These are phyloP conservation scores for Eutrema heterophyllum DNA, from an alignment of 345 rosid species.

Conservation along the genomic window DNA sequence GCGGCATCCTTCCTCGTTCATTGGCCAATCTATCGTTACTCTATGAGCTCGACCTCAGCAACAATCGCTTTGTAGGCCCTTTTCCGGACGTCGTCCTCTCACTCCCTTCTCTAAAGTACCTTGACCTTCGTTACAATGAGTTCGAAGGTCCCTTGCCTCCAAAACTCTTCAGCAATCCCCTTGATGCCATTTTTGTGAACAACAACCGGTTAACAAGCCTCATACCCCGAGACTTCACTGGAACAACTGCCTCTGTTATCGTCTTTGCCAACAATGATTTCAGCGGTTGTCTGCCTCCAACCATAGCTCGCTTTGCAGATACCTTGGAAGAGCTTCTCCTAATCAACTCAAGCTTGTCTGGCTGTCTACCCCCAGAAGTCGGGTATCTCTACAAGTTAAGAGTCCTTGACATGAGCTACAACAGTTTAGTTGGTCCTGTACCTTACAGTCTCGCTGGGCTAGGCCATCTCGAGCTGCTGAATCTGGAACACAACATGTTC, in stretches of 20 bases:
- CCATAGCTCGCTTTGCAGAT: slow-evolving; percentile 58
- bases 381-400: slow-evolving; percentile 72
- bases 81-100: slow-evolving; percentile 68
- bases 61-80: slow-evolving; percentile 82
- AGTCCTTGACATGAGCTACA: slow-evolving; percentile 74
- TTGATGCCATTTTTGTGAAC: slow-evolving; percentile 84
- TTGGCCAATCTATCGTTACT: slow-evolving; percentile 60
- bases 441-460: slow-evolving; percentile 85
- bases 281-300: slow-evolving; percentile 74
- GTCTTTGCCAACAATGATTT: slow-evolving; percentile 83
- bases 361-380: slow-evolving; percentile 84
- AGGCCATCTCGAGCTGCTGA: slow-evolving; percentile 63
- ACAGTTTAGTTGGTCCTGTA: slow-evolving; percentile 67
- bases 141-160: slow-evolving; percentile 81
- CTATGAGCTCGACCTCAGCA: slow-evolving; percentile 81
- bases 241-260: slow-evolving; percentile 56
- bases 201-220: slow-evolving; percentile 56
- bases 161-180: slow-evolving; percentile 51
- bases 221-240: slow-evolving; percentile 36
- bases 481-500: slow-evolving; percentile 69
- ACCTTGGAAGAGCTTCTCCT: slow-evolving; percentile 72
- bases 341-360: slow-evolving; percentile 63
- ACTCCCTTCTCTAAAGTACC: slow-evolving; percentile 52
- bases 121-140: slow-evolving; percentile 80
- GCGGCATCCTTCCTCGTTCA: slow-evolving; percentile 71